Evolutionary conservation across 129 eudicot species (phyloP).

Genomic region (Helianthus annuus): DNA sequence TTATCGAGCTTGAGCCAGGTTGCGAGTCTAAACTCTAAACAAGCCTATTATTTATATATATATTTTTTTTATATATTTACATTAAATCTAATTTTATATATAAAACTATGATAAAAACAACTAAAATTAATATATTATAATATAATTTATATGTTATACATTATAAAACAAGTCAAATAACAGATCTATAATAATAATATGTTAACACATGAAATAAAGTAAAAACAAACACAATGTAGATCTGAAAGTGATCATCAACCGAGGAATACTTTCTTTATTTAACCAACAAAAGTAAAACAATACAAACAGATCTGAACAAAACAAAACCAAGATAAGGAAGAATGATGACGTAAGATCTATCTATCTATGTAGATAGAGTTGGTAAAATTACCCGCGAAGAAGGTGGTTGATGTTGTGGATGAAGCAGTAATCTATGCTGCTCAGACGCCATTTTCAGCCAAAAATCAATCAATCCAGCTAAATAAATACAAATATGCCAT

Average conservation of each 20-base stretch:
- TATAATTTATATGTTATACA: no score
- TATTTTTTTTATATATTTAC: no score
- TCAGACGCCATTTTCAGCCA: slow-evolving; percentile 48
- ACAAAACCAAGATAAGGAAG: not conserved
- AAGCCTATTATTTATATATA: no score
- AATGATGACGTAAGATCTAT: slow-evolving; percentile 13
- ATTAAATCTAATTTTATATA: no score
- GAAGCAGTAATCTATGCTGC: slow-evolving; percentile 60
- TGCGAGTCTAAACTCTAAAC: no score
- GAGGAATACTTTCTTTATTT: not conserved
- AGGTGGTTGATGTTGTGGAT: slow-evolving; percentile 41
- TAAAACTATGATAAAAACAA: no score
- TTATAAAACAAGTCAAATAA: not conserved
- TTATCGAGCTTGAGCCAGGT: no score
- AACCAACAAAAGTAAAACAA: not conserved
- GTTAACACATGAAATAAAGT: not conserved
- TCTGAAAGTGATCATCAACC: slow-evolving; percentile 29
- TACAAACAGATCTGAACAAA: slow-evolving; percentile 36
- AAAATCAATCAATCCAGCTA: not conserved
- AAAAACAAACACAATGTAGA: slow-evolving; percentile 29
- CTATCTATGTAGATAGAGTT: not conserved
- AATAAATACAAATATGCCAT: no score
- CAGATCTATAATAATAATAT: slow-evolving; percentile 21
- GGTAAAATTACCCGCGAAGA: slow-evolving; percentile 46
- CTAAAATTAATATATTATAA: no score